Conservation (phyloP, 1,284 basidiomycete genomes). For the Cryptococcus hybrid region DNA sequence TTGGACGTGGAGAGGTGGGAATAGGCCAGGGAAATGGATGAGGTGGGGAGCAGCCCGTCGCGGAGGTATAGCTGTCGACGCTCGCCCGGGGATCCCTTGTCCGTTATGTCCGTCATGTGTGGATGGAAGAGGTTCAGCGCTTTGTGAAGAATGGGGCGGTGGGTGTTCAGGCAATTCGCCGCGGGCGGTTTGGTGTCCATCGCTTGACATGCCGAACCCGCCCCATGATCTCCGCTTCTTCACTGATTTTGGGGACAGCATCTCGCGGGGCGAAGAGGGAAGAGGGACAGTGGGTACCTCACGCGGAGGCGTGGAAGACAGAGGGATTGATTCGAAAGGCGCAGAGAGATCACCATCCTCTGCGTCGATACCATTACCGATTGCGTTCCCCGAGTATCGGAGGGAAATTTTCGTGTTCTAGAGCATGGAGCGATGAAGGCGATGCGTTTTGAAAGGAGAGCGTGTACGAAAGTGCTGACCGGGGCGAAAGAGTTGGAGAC, state of each 20-base stretch:
- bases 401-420: slow-evolving; percentile 11
- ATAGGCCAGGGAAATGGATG: slow-evolving; percentile 45
- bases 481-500: slow-evolving; percentile 4
- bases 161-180: slow-evolving; percentile 18
- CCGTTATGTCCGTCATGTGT: neutral
- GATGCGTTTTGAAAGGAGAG: slow-evolving; percentile 7
- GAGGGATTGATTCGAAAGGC: slow-evolving; percentile 40
- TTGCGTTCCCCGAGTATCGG: slow-evolving; percentile 2
- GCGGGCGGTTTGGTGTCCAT: slow-evolving; percentile 15
- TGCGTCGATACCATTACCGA: slow-evolving; percentile 4
- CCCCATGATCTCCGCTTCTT: slow-evolving; percentile 17
- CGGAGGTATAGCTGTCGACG: slow-evolving; percentile 1
- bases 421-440: slow-evolving; percentile 6
- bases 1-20: slow-evolving; percentile 15
- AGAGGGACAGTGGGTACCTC: slow-evolving; percentile 9
- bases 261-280: slow-evolving; percentile 18
- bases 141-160: neutral
- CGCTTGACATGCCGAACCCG: slow-evolving; percentile 22
- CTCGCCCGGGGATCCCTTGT: neutral
- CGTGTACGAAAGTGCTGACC: slow-evolving; percentile 5
- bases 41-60: slow-evolving; percentile 40
- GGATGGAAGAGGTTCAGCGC: neutral
- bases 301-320: slow-evolving; percentile 23
- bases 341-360: slow-evolving; percentile 17
- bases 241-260: slow-evolving; percentile 3